These are phyloP conservation scores for Trypanosoma rangeli DNA, from an alignment of 208 protist genomes.

Conservation along the genomic window DNA sequence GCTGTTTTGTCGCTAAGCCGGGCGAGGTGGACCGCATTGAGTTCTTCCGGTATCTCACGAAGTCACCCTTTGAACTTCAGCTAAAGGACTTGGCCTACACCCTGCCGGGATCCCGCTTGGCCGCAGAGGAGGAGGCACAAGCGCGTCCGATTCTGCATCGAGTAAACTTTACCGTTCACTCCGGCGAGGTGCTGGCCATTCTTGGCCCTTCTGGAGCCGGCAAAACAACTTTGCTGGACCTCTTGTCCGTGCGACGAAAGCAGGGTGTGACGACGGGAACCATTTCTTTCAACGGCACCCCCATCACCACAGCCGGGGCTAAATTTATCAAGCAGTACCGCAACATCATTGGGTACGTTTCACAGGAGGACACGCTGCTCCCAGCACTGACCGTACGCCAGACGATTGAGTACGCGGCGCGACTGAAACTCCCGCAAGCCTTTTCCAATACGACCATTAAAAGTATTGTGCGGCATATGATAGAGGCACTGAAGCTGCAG, in stretches of 20 bases:
- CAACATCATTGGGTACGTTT: slow-evolving; percentile 90
- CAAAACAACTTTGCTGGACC: slow-evolving; percentile 90
- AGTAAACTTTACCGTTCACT: slow-evolving; percentile 73
- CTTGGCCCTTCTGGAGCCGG: slow-evolving; percentile 89
- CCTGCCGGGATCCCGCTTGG: slow-evolving; percentile 43
- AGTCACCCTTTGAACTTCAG: slow-evolving; percentile 51
- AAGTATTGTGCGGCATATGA: slow-evolving; percentile 63
- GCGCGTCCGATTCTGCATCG: slow-evolving; percentile 60
- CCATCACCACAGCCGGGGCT: slow-evolving; percentile 26
- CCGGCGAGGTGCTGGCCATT: slow-evolving; percentile 86
- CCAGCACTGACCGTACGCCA: slow-evolving; percentile 85
- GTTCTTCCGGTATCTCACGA: slow-evolving; percentile 38
- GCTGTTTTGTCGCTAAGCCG: slow-evolving; percentile 23
- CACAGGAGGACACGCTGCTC: slow-evolving; percentile 92
- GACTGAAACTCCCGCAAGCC: slow-evolving; percentile 84
- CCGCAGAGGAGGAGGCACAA: slow-evolving; percentile 31
- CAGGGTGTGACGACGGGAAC: slow-evolving; percentile 49
- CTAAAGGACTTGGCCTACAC: slow-evolving; percentile 64
- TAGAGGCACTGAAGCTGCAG: slow-evolving; percentile 65
- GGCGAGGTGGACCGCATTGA: slow-evolving; percentile 36
- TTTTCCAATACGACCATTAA: slow-evolving; percentile 72
- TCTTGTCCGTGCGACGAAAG: slow-evolving; percentile 80
- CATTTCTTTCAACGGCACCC: slow-evolving; percentile 77
- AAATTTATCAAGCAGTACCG: slow-evolving; percentile 49
- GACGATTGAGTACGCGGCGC: slow-evolving; percentile 86